Percentiles rank a stretch among this genome's conserved stretches.
These are phyloP conservation scores for Penicillium sp. DNA, from an alignment of 2,329 filamentous ascomycete genomes.

Conservation along the genomic window DNA sequence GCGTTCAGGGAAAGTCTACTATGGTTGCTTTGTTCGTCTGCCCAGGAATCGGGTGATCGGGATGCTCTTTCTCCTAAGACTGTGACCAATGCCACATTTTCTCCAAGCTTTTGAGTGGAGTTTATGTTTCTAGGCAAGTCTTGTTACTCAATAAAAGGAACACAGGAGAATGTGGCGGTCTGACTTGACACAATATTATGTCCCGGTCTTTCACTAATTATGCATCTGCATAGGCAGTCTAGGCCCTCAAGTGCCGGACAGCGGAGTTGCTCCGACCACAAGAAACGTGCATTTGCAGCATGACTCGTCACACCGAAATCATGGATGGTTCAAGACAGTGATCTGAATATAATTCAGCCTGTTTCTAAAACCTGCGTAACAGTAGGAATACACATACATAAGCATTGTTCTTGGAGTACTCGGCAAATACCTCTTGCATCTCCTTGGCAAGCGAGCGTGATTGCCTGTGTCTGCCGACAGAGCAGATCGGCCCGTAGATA, in stretches of 20 bases:
- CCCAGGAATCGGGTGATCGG: background rate
- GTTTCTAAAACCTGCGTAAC: too few relatives aligned
- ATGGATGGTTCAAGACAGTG: too few relatives aligned
- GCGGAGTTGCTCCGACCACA: background rate
- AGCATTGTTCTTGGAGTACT: too few relatives aligned
- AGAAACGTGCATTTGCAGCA: background rate
- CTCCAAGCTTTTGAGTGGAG: background rate
- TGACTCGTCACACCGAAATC: too few relatives aligned
- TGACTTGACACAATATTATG: background rate
- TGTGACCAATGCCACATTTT: background rate
- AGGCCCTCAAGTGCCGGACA: background rate
- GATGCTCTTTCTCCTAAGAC: background rate
- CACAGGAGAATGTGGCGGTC: background rate
- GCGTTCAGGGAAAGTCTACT: conserved; percentile 5
- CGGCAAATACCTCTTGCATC: too few relatives aligned
- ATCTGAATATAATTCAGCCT: too few relatives aligned
- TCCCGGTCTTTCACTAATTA: background rate
- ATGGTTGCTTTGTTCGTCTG: background rate
- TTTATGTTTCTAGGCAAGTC: background rate
- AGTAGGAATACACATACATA: too few relatives aligned
- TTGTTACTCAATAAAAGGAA: background rate
- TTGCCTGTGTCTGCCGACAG: too few relatives aligned
- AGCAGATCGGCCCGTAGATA: too few relatives aligned
- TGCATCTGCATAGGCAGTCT: background rate
- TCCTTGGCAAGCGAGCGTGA: too few relatives aligned